A percentile compares a stretch with the other conserved stretches of the same genome.
phyloP scores from a whole-genome alignment of 345 rosid species.

The Noccaea caerulescens region DNA sequence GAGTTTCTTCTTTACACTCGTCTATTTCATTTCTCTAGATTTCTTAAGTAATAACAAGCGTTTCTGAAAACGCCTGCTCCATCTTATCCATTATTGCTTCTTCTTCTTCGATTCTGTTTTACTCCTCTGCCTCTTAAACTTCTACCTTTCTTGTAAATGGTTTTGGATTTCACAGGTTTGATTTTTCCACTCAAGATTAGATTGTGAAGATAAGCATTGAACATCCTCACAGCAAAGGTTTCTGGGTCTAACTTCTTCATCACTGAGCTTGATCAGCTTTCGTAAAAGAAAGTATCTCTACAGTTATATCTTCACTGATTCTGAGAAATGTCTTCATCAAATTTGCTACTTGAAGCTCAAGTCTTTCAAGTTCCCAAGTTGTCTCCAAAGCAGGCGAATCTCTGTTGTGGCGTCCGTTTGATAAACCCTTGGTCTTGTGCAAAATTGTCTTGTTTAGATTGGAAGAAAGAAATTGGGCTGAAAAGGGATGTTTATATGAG shows the following conservation, averaged over 20 bases:
- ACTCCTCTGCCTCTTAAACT: background rate
- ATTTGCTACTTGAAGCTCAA: slow-evolving; percentile 45
- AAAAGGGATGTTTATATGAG: slow-evolving; percentile 40
- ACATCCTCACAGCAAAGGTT: background rate
- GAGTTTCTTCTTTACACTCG: slow-evolving; percentile 23
- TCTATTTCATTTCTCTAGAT: slow-evolving; percentile 20
- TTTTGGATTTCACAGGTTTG: slow-evolving; percentile 18
- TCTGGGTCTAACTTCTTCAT: slow-evolving; percentile 14
- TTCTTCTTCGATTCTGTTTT: background rate
- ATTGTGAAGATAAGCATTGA: background rate
- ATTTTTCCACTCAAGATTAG: slow-evolving; percentile 18
- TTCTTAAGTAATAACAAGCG: background rate
- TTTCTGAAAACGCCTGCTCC: background rate
- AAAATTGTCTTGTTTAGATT: slow-evolving; percentile 32
- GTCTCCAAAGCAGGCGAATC: slow-evolving; percentile 37
- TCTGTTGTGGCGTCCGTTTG: slow-evolving; percentile 24
- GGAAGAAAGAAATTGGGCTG: slow-evolving; percentile 36
- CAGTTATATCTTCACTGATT: background rate
- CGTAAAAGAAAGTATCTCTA: background rate
- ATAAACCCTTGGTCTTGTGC: slow-evolving; percentile 29
- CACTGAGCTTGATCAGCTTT: background rate
- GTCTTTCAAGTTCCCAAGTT: slow-evolving; percentile 38
- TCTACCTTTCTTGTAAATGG: background rate
- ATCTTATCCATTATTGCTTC: background rate
- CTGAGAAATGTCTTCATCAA: slow-evolving; percentile 56